Percentiles rank a stretch among this genome's conserved stretches.
Evolutionary conservation across 2,329 filamentous ascomycete genomes (phyloP).

Genomic region (Fusarium sp.): DNA sequence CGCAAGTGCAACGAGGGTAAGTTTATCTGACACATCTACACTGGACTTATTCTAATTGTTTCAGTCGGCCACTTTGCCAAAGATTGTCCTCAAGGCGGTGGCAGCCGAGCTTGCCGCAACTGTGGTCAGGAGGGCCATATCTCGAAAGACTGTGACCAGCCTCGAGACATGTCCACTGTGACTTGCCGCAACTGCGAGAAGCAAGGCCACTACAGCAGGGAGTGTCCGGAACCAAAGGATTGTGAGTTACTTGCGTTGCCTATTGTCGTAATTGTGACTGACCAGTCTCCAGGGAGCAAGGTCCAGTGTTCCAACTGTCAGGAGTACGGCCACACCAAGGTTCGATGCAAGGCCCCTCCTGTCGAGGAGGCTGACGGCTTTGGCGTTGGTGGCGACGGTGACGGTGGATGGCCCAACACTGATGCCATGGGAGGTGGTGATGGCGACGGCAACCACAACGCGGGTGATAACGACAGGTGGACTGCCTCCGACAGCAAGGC

Average conservation of each 20-base stretch:
- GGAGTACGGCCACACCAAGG: constrained; percentile 55
- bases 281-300: constrained; percentile 52
- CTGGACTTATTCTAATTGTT: constrained; percentile 13
- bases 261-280: constrained; percentile 11
- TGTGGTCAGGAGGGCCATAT: constrained; percentile 73
- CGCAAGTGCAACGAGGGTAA: constrained; percentile 72
- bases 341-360: constrained; percentile 51
- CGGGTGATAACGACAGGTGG: constrained; percentile 20
- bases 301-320: constrained; percentile 55
- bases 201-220: constrained; percentile 70
- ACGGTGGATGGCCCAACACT: constrained; percentile 17
- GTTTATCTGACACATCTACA: constrained; percentile 36
- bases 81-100: constrained; percentile 72
- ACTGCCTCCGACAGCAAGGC: background rate
- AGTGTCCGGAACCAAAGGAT: constrained; percentile 68
- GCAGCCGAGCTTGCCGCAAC: constrained; percentile 68
- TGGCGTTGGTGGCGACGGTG: constrained; percentile 4
- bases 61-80: constrained; percentile 70
- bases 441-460: constrained; percentile 8
- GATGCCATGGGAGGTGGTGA: constrained; percentile 6
- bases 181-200: constrained; percentile 72
- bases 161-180: constrained; percentile 58
- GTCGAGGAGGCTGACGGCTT: constrained; percentile 35
- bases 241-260: constrained; percentile 45
- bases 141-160: constrained; percentile 62